phyloP scores from a whole-genome alignment of 495 filamentous ascomycete genomes.

The Parachaetomium inaequale region DNA sequence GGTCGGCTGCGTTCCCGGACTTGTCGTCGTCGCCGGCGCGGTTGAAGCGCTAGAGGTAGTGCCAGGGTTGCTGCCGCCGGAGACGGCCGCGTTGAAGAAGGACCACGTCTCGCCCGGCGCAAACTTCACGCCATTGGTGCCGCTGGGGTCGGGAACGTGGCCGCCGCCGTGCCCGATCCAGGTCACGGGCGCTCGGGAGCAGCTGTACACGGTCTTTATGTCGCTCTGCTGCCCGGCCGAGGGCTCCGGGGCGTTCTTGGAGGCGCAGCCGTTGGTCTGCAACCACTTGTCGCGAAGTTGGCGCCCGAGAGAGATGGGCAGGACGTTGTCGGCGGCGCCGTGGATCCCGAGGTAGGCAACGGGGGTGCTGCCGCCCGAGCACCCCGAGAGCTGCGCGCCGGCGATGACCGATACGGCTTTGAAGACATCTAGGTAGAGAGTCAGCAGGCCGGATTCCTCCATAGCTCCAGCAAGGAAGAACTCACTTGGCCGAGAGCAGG shows the following conservation, averaged over 20 bases:
- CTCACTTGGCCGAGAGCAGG: slow-evolving; percentile 39
- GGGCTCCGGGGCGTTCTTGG: slow-evolving; percentile 34
- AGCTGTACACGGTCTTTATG: slow-evolving; percentile 35
- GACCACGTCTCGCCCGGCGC: slow-evolving; percentile 19
- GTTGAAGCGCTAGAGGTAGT: not conserved
- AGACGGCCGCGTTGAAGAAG: slow-evolving; percentile 15
- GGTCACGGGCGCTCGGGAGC: slow-evolving; percentile 28
- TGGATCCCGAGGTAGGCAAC: slow-evolving; percentile 44
- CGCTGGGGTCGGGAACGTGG: slow-evolving; percentile 20
- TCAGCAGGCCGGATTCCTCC: not conserved
- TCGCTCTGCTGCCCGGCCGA: slow-evolving; percentile 29
- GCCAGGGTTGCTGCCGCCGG: not conserved
- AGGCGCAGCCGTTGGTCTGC: slow-evolving; percentile 39
- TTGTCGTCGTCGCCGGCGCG: not conserved
- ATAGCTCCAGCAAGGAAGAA: too few species aligned
- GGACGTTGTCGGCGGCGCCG: slow-evolving; percentile 40
- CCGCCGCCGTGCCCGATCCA: slow-evolving; percentile 25
- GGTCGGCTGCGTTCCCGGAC: not conserved
- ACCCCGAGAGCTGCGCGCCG: slow-evolving; percentile 40
- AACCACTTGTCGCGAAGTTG: slow-evolving; percentile 40
- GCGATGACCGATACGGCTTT: slow-evolving; percentile 38
- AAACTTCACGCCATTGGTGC: slow-evolving; percentile 16
- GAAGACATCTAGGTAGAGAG: slow-evolving; percentile 32
- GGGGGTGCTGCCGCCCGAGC: slow-evolving; percentile 37
- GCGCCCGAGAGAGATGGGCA: slow-evolving; percentile 37